These are phyloP conservation scores for Dillenia suffruticosa DNA, from an alignment of 164 flowering plant species.

Conservation along the genomic window DNA sequence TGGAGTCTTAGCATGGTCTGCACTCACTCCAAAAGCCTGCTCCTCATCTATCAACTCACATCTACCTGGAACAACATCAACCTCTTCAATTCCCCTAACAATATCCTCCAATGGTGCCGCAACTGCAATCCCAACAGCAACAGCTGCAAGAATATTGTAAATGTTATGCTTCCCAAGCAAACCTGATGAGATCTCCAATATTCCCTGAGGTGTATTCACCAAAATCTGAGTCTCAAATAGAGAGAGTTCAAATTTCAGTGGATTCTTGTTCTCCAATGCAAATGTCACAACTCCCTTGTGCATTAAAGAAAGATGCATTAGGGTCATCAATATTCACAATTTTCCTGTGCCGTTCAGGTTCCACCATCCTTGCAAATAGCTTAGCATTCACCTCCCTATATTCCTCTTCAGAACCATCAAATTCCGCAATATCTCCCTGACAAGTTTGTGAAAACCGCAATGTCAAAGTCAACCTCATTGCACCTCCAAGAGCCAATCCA, in stretches of 20 bases:
- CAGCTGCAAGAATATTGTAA: conserved; percentile 88
- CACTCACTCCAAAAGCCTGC: conserved; percentile 89
- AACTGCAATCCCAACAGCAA: conserved; percentile 92
- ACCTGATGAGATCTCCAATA: conserved; percentile 94
- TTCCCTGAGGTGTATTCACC: conserved; percentile 88
- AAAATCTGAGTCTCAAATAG: conserved; percentile 94
- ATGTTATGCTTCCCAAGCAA: conserved; percentile 90
- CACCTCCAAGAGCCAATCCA: conserved; percentile 68
- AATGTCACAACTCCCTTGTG: conserved; percentile 86
- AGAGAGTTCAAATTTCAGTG: conserved; percentile 78
- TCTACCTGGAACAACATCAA: conserved; percentile 93
- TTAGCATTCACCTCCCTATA: conserved; percentile 68
- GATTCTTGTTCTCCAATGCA: conserved; percentile 79
- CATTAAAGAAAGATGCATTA: conserved; percentile 66
- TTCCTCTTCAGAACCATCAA: conserved; percentile 68
- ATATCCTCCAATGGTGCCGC: conserved; percentile 93
- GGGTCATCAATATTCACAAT: conserved; percentile 91
- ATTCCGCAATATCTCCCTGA: conserved; percentile 65
- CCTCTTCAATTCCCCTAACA: conserved; percentile 96
- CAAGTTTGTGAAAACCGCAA: conserved; percentile 85
- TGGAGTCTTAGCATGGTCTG: conserved; percentile 88
- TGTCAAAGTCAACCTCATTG: conserved; percentile 85
- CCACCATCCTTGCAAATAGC: conserved; percentile 78
- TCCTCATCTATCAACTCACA: conserved; percentile 96
- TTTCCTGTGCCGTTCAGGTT: conserved; percentile 80